Conservation (phyloP, 2,329 filamentous ascomycete genomes). For the Aspergillus sp. region DNA sequence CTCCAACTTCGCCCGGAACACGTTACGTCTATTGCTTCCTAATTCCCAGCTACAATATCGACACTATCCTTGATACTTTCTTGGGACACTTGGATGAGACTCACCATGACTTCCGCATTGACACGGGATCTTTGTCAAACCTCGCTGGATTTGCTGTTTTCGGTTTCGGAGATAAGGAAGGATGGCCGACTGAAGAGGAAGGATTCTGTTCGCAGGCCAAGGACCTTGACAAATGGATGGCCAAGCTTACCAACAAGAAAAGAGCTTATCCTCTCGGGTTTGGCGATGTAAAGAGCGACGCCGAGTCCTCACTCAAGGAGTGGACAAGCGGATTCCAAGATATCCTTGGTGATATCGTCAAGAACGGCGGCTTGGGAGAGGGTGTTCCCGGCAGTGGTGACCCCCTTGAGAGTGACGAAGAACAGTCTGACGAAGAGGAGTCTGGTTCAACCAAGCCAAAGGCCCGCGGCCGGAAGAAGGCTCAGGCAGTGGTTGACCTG, state of each 20-base stretch:
- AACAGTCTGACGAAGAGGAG: slow-evolving; percentile 60
- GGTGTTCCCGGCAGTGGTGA: slow-evolving; percentile 78
- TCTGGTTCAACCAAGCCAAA: slow-evolving; percentile 55
- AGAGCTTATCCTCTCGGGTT: slow-evolving; percentile 85
- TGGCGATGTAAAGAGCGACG: slow-evolving; percentile 79
- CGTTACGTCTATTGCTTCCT: slow-evolving; percentile 81
- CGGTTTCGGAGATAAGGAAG: slow-evolving; percentile 86
- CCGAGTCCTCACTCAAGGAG: slow-evolving; percentile 65
- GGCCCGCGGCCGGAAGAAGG: slow-evolving; percentile 44
- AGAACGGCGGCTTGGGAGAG: slow-evolving; percentile 57
- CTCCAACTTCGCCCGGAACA: slow-evolving; percentile 45
- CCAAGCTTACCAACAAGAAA: slow-evolving; percentile 84
- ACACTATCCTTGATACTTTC: slow-evolving; percentile 85
- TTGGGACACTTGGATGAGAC: slow-evolving; percentile 86
- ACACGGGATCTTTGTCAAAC: slow-evolving; percentile 75
- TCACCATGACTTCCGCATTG: slow-evolving; percentile 94
- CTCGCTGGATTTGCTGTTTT: slow-evolving; percentile 90
- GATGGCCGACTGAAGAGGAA: slow-evolving; percentile 86
- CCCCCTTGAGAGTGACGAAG: slow-evolving; percentile 79
- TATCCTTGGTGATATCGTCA: slow-evolving; percentile 61
- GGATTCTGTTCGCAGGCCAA: slow-evolving; percentile 93
- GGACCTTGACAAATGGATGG: slow-evolving; percentile 93
- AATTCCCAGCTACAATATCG: slow-evolving; percentile 91
- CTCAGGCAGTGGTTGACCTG: slow-evolving; percentile 66
- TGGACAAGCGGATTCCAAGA: slow-evolving; percentile 76